phyloP scores from a whole-genome alignment of 2,329 filamentous ascomycete species.

The Exophiala aquamarina region DNA sequence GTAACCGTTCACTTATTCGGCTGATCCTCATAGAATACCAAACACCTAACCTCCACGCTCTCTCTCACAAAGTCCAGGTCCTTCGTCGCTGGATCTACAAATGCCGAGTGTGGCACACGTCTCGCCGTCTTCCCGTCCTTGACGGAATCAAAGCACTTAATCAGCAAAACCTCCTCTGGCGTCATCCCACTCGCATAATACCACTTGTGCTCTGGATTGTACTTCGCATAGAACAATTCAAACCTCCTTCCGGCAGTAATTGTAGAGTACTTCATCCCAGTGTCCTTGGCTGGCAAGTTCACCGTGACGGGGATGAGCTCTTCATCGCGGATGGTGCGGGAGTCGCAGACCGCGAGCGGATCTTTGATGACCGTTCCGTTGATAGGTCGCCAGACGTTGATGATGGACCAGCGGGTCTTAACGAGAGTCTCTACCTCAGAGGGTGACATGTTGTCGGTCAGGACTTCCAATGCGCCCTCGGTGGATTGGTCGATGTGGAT shows the following conservation, averaged over 20 bases:
- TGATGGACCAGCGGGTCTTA: slow-evolving; percentile 45
- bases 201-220: slow-evolving; percentile 8
- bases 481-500: slow-evolving; percentile 52
- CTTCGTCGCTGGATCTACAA: too few species aligned
- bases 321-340: slow-evolving; percentile 48
- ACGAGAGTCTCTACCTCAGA: slow-evolving; percentile 32
- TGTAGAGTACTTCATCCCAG: too few species aligned
- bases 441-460: slow-evolving; percentile 43
- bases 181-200: slow-evolving; percentile 11
- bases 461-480: slow-evolving; percentile 42
- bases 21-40: too few species aligned
- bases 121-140: too few species aligned
- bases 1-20: too few species aligned
- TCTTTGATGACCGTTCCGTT: slow-evolving; percentile 49
- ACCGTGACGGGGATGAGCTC: slow-evolving; percentile 51
- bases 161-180: slow-evolving; percentile 8
- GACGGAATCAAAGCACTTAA: too few species aligned
- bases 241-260: too few species aligned
- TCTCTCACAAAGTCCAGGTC: too few species aligned
- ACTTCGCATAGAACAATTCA: too few species aligned
- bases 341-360: slow-evolving; percentile 55
- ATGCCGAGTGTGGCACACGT: too few species aligned
- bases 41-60: too few species aligned
- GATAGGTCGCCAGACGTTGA: slow-evolving; percentile 54
- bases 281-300: slow-evolving; percentile 44